Evolutionary conservation across 2,329 filamentous ascomycete species (phyloP), one percentile per base, ranked within the genome.

Genomic region (Penicillium hesseltinei): DNA sequence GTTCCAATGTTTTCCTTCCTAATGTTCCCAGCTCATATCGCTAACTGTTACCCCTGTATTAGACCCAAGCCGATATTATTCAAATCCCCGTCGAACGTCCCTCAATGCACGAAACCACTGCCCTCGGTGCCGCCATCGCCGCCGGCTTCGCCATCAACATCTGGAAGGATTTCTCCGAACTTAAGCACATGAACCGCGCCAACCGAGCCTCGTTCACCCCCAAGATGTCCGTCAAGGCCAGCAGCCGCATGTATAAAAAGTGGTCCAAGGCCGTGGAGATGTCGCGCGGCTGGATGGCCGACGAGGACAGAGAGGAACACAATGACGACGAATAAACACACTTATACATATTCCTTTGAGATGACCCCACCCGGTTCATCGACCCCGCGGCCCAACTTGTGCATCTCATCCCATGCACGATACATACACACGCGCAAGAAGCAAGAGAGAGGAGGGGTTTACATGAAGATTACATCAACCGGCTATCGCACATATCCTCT

Each of bases 21-120:
- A 36, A 88, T 82, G 5, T 90, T n/a, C 86, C 67, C 69, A 45
- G 67, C 70, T 46, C 11, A 17, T 10, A 23, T 42, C 36, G 15
- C 50, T 58, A 13, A 57, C 45, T 17, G 0, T 15, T 35, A 21
- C 21, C 35, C n/a, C 31, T 11, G 4, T 10, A 43, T 25, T 43
- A 62, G 65, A 91, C 89, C 5, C 92, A 96, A 82, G 88, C 92
- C 61, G 88, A 96, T 77, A 84, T 96, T 51, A 91, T 89, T 66
- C 86, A 87, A 57, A 94, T 96, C 65, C 88, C 88, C 33, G 89
- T 96, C 59, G 86, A 92, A 72, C 86, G 92, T 25, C 92, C 92
- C 0, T 83, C 85, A 56, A 96, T 96, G 92, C 88, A 90, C 59
- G 92, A 96, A 79, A 95, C 91, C 5, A 96, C 92, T 1, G 89